Evolutionary conservation across 2,329 filamentous ascomycete species (phyloP).

Genomic region (Parastagonospora nodorum): DNA sequence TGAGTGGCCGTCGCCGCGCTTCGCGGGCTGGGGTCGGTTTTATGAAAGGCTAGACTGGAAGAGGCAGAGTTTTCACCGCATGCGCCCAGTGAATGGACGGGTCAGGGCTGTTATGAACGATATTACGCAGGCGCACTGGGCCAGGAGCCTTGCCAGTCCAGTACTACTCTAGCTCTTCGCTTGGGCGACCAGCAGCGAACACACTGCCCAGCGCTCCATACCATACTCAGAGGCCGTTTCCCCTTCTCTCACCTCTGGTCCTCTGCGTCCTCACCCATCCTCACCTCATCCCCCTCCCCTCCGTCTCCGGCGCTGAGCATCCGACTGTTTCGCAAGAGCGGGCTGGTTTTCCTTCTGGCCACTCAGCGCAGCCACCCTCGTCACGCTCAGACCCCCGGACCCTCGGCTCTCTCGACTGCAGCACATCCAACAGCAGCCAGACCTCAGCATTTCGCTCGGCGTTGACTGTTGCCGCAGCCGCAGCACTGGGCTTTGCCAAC

Average conservation of each 20-base stretch:
- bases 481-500: neutral
- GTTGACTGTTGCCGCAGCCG: too few species aligned
- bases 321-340: conserved; percentile 23
- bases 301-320: conserved; percentile 21
- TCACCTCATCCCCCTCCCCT: conserved; percentile 11
- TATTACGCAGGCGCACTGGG: conserved; percentile 19
- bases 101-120: conserved; percentile 21
- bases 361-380: conserved; percentile 15
- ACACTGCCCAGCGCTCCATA: conserved; percentile 10
- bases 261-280: conserved; percentile 7
- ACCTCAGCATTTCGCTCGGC: neutral
- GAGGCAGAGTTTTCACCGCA: conserved; percentile 25
- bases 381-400: conserved; percentile 15
- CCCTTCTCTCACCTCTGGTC: conserved; percentile 8
- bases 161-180: conserved; percentile 2
- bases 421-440: neutral
- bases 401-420: neutral
- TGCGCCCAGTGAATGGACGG: conserved; percentile 20
- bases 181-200: neutral
- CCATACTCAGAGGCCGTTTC: conserved; percentile 10
- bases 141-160: conserved; percentile 2
- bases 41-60: conserved; percentile 26
- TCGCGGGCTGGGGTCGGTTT: conserved; percentile 17
- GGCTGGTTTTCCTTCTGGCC: conserved; percentile 14
- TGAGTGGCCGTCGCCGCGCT: conserved; percentile 26